Evolutionary conservation across 2,329 filamentous ascomycete genomes (phyloP), one percentile per base, ranked within the genome.

Genomic region (Aschersonia sp.): DNA sequence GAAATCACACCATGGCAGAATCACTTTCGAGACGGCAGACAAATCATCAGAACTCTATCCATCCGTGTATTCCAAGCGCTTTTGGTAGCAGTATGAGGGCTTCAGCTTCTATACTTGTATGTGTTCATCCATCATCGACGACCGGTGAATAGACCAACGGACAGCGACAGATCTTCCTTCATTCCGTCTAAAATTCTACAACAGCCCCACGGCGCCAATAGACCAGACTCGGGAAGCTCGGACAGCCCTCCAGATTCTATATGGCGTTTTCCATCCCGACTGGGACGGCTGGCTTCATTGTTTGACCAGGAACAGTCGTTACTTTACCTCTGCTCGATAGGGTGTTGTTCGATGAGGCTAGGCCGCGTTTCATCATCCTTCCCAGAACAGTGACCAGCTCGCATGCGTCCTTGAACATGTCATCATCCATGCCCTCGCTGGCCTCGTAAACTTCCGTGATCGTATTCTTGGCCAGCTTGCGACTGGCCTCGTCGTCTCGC

Each of bases 361-460:
- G 61, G 2, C 83, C 83, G 45, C 87, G 77, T 65, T 84, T 89
- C 75, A 89, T 87, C 81, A 95, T 92, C 58, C 83, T 86, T 6
- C 87, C 87, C 1, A 97, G 65, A 0, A 92, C 81, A 1, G 84
- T 83, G 7, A 97, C 89, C 10, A 95, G 73, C 57, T 90, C 84
- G 49, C 87, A 88, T 0, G 89, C 87, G 62, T 97, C 92, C 53
- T 84, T 79, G 60, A 95, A 98, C 71, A 92, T 94, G 54, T 94
- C 87, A 58, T 97, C 89, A 50, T 94, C 87, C 79, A 97, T 90
- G 22, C 86, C 87, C 63, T 95, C 89, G 47, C 84, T 81, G 1
- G 88, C 87, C 49, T 88, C 84, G 60, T 95, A 95, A 1, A 95
- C 90, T 56, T 95, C 87, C 41, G 84, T 76, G 51, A 97, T 92